Percentiles rank a stretch among this genome's conserved stretches.
Evolutionary conservation across 1,284 basidiomycete species (phyloP).

Genomic region (Uromyces viciae-fabae): DNA sequence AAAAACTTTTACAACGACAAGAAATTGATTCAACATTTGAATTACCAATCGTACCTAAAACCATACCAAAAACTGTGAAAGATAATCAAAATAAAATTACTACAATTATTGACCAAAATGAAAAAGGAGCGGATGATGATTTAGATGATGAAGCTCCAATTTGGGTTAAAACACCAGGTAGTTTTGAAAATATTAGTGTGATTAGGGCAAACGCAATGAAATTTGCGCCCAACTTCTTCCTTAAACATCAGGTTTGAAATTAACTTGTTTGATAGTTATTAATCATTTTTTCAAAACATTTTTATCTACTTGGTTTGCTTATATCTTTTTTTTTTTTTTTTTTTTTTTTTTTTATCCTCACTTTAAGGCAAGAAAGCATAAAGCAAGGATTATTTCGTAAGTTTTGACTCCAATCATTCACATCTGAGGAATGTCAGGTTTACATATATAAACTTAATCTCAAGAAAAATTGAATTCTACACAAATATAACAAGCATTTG

Average conservation of each 20-base stretch:
- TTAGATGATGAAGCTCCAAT: conserved; percentile 40
- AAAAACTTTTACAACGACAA: conserved; percentile 41
- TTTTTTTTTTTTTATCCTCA: conserved; percentile 99
- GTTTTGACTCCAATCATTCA: conserved; percentile 51
- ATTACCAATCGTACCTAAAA: conserved; percentile 29
- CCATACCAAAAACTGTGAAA: conserved; percentile 39
- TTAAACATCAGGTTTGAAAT: conserved; percentile 68
- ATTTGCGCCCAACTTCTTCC: conserved; percentile 95
- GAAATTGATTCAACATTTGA: background rate
- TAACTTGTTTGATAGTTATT: too few species aligned
- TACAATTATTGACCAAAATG: conserved; percentile 16
- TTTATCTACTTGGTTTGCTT: background rate
- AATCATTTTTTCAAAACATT: background rate
- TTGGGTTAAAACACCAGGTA: conserved; percentile 55
- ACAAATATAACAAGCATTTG: conserved; percentile 1
- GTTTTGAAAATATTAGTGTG: conserved; percentile 86
- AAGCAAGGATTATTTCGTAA: conserved; percentile 83
- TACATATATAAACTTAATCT: too few species aligned
- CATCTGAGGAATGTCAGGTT: too few species aligned
- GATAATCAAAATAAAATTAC: conserved; percentile 35
- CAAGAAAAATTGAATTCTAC: too few species aligned
- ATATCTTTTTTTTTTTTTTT: conserved; percentile 61
- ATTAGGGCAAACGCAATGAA: conserved; percentile 98
- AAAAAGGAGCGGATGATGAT: conserved; percentile 16
- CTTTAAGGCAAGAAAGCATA: conserved; percentile 97